Percentiles rank a stretch among this genome's conserved stretches.
Evolutionary conservation across 2,329 filamentous ascomycete genomes (phyloP).

Genomic region (Paracoccidioides brasiliensis): DNA sequence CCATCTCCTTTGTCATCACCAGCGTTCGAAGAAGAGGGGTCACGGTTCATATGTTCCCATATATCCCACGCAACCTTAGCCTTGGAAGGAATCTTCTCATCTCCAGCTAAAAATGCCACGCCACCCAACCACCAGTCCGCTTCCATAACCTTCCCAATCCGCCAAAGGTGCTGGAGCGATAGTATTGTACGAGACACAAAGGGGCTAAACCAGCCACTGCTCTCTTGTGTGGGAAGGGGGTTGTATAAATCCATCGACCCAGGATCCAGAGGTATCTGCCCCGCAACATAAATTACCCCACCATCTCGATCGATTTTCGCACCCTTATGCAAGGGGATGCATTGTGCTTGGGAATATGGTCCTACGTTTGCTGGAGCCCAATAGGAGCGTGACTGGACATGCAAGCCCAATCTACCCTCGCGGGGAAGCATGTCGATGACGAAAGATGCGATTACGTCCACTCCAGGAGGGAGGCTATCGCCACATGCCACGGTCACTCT

Average conservation of each 20-base stretch:
- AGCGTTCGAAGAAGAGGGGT: conserved; percentile 3
- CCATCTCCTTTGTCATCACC: conserved; percentile 9
- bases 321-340: conserved; percentile 32
- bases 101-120: conserved; percentile 56
- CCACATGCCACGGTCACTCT: conserved; percentile 74
- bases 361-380: conserved; percentile 98
- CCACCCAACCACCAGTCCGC: conserved; percentile 63
- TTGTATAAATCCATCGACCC: conserved; percentile 51
- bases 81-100: conserved; percentile 20
- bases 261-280: conserved; percentile 81
- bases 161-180: conserved; percentile 78
- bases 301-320: conserved; percentile 12
- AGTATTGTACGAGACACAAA: conserved; percentile 52
- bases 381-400: conserved; percentile 88
- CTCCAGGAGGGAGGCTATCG: conserved; percentile 45
- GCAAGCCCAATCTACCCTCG: conserved; percentile 43
- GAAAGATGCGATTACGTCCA: conserved; percentile 49
- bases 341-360: conserved; percentile 83
- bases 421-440: conserved; percentile 29
- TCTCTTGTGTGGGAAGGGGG: conserved; percentile 11
- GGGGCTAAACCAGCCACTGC: conserved; percentile 17
- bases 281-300: conserved; percentile 55
- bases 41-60: conserved; percentile 33
- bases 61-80: conserved; percentile 28
- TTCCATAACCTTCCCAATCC: conserved; percentile 59